phyloP scores from a whole-genome alignment of 192 early-diverging fungal species.

The Backusella psychrophila region DNA sequence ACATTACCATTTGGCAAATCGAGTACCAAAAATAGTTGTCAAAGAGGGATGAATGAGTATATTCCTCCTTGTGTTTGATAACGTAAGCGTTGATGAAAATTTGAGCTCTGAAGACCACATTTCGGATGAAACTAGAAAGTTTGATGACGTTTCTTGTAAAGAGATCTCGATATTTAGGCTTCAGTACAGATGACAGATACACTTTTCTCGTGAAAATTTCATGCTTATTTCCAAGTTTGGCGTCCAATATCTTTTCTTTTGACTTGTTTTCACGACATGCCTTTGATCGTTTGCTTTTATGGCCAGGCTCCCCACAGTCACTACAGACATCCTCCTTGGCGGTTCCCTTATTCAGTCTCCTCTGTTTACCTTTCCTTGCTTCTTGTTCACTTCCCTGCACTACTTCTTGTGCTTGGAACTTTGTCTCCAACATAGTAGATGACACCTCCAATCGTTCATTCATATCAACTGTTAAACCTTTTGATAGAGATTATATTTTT shows the following conservation, averaged over 20 bases:
- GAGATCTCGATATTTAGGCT: background rate
- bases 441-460: too few relatives aligned
- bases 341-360: background rate
- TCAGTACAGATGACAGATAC: background rate
- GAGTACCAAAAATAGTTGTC: background rate
- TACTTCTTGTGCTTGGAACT: too few relatives aligned
- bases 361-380: background rate
- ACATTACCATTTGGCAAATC: background rate
- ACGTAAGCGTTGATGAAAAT: background rate
- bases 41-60: too few relatives aligned
- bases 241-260: background rate
- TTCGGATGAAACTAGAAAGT: background rate
- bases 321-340: background rate
- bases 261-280: background rate
- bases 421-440: too few relatives aligned
- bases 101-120: background rate
- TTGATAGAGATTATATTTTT: too few relatives aligned
- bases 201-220: background rate
- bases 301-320: background rate
- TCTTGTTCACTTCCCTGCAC: too few relatives aligned
- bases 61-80: background rate
- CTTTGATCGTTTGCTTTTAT: background rate
- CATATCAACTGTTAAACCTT: too few relatives aligned
- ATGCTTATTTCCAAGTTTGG: background rate
- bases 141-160: background rate